Evolutionary conservation across 2,329 filamentous ascomycete species (phyloP).

Genomic region (Penicillium digitatum): DNA sequence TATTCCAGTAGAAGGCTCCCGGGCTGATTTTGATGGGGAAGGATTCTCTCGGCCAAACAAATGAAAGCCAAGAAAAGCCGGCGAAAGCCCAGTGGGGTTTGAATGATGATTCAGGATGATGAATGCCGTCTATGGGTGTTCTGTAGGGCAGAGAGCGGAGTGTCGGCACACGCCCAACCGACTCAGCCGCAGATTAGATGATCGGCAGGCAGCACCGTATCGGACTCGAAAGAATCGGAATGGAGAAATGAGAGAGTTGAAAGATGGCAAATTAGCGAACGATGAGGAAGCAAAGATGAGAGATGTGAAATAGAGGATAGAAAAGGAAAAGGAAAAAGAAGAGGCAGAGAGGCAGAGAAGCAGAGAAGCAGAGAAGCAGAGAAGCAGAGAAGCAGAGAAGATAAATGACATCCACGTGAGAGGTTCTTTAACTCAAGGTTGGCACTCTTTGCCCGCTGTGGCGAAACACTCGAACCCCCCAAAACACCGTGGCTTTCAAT

Average conservation of each 20-base stretch:
- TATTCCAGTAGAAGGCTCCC: constrained; percentile 3
- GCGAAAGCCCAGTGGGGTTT: neutral
- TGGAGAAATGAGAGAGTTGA: constrained; percentile 1
- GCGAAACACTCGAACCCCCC: constrained; percentile 4
- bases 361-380: too few relatives aligned
- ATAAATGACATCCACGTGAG: constrained; percentile 17
- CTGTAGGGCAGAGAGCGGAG: constrained; percentile 12
- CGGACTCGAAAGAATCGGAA: neutral
- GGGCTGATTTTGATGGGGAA: constrained; percentile 17
- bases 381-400: too few relatives aligned
- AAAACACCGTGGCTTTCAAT: constrained; percentile 8
- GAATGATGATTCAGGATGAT: constrained; percentile 10
- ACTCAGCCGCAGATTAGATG: constrained; percentile 5
- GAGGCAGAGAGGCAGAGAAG: neutral
- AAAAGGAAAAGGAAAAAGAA: neutral
- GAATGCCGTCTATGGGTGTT: neutral
- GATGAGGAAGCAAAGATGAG: neutral
- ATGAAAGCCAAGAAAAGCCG: constrained; percentile 1
- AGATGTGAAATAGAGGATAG: neutral
- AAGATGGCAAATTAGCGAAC: neutral
- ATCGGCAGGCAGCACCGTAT: constrained; percentile 8
- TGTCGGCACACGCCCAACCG: neutral
- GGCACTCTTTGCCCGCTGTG: constrained; percentile 6
- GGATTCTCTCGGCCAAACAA: neutral
- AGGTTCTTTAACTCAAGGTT: constrained; percentile 1